A percentile compares a stretch with the other conserved stretches of the same genome.
phyloP scores from a whole-genome alignment of 441 rosid genomes.

The Pelargonium cotyledonis region DNA sequence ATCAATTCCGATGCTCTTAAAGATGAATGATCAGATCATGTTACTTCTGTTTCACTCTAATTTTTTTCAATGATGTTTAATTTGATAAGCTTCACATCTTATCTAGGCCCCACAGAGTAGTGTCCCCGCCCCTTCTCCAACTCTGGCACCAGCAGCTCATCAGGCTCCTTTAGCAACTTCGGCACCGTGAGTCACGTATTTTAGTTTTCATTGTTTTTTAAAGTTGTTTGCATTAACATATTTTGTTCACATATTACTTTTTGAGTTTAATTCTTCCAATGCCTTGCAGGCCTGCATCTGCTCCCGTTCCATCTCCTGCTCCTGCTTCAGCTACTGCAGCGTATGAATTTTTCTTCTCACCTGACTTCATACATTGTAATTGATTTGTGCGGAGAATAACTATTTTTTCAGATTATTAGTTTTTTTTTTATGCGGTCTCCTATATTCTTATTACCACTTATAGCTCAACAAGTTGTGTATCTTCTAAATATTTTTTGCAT shows the following conservation, averaged over 20 bases:
- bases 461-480: neutral
- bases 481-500: neutral
- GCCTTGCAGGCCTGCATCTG: conserved; percentile 32
- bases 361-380: neutral
- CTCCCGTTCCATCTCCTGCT: conserved; percentile 23
- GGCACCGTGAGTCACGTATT: conserved; percentile 27
- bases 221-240: neutral
- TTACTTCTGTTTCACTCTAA: neutral
- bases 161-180: conserved; percentile 20
- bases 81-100: neutral
- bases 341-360: conserved; percentile 17
- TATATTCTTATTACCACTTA: conserved; percentile 5
- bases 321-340: conserved; percentile 20
- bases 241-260: neutral
- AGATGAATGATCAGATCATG: neutral
- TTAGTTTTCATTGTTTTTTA: neutral
- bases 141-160: conserved; percentile 35
- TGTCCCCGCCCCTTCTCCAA: conserved; percentile 28
- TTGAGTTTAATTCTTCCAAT: neutral
- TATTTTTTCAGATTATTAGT: no score
- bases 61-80: neutral
- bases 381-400: neutral
- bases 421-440: neutral
- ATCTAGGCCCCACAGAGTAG: conserved; percentile 43
- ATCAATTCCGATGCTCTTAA: neutral